Evolutionary conservation across 2,329 filamentous ascomycete species (phyloP).

Genomic region (Pezicula radicicola): DNA sequence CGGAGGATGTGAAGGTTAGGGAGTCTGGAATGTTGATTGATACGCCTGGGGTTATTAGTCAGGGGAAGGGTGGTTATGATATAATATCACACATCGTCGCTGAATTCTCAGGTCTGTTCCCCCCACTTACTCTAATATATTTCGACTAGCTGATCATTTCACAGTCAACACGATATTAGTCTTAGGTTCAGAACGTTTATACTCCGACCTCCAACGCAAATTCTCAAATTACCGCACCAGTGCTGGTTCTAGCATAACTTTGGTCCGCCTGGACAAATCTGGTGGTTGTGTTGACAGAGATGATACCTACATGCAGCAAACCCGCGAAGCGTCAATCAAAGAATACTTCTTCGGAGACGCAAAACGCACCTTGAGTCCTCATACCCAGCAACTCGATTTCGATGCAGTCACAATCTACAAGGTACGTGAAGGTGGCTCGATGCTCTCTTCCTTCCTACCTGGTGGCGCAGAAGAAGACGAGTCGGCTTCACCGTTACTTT

Average conservation of each 20-base stretch:
- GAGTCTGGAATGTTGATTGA: conserved; percentile 83
- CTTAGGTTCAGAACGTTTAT: conserved; percentile 74
- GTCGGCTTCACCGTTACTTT: conserved; percentile 30
- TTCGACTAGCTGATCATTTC: conserved; percentile 5
- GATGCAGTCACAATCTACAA: conserved; percentile 71
- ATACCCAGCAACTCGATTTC: conserved; percentile 82
- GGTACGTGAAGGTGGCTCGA: conserved; percentile 53
- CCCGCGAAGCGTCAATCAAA: conserved; percentile 74
- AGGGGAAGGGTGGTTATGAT: conserved; percentile 68
- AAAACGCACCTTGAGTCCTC: conserved; percentile 75
- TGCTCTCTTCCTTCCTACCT: conserved; percentile 29
- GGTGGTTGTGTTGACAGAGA: conserved; percentile 80
- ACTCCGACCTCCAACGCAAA: conserved; percentile 69
- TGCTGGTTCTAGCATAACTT: conserved; percentile 65
- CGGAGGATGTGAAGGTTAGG: conserved; percentile 70
- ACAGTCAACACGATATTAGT: conserved; percentile 76
- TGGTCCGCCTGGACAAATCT: conserved; percentile 80
- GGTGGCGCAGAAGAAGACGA: conserved; percentile 26
- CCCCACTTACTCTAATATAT: not conserved
- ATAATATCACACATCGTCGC: conserved; percentile 76
- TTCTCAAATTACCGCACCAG: conserved; percentile 57
- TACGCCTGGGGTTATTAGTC: conserved; percentile 67
- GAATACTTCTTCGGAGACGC: conserved; percentile 92
- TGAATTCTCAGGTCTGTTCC: conserved; percentile 56
- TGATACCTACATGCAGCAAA: conserved; percentile 67